Percentiles rank a stretch among this genome's conserved stretches.
Conservation (phyloP, 345 rosid genomes). For the Bretschneidera sinensis region DNA sequence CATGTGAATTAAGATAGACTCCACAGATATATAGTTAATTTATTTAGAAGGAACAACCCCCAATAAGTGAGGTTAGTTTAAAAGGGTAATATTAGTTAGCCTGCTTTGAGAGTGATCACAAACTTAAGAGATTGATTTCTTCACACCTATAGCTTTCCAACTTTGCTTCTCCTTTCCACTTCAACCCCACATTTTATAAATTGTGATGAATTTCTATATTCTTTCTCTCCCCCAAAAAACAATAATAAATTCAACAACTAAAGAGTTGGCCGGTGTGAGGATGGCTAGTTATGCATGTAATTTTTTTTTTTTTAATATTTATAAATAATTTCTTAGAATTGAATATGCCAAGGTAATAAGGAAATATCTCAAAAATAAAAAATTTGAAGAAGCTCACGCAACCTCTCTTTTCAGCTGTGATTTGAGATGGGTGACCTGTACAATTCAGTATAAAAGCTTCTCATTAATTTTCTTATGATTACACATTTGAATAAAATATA, state of each 20-base stretch:
- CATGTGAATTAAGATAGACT: constrained; percentile 27
- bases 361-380: too few species aligned
- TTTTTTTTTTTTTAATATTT: too few species aligned
- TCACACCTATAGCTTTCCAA: constrained; percentile 19
- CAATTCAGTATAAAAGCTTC: too few species aligned
- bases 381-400: background rate
- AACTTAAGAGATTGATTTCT: constrained; percentile 16
- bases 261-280: background rate
- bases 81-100: too few species aligned
- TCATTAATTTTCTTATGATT: too few species aligned
- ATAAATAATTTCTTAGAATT: background rate
- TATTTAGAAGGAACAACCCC: constrained; percentile 26
- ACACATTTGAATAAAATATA: too few species aligned
- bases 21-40: constrained; percentile 17
- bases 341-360: too few species aligned
- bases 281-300: background rate
- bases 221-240: too few species aligned
- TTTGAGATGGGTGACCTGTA: too few species aligned
- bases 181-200: constrained; percentile 2
- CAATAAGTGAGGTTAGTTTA: constrained; percentile 23
- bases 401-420: too few species aligned
- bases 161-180: constrained; percentile 26
- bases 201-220: background rate
- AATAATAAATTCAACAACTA: too few species aligned
- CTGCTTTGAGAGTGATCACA: constrained; percentile 22